Evolutionary conservation across 108 stramenopile species (phyloP).

Genomic region (Chaetoceros tenuissimus): DNA sequence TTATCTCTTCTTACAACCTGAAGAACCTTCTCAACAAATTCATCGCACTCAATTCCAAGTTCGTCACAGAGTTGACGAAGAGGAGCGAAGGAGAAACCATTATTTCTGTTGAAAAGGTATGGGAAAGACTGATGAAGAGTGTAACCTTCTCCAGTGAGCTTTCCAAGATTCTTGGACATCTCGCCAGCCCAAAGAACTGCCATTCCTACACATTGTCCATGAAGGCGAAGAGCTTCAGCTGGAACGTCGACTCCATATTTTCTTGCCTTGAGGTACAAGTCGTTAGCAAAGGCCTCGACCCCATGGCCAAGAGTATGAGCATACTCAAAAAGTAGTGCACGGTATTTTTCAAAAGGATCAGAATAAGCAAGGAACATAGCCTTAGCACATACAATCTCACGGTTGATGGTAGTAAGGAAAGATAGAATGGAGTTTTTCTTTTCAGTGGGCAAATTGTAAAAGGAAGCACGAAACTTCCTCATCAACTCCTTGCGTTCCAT

Average conservation of each 20-base stretch:
- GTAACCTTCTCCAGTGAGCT: conserved; percentile 13
- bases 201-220: conserved; percentile 18
- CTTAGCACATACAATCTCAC: conserved; percentile 17
- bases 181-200: conserved; percentile 16
- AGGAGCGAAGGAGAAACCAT: conserved; percentile 11
- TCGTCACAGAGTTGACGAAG: conserved; percentile 10
- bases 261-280: conserved; percentile 10
- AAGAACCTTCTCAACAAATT: conserved; percentile 11
- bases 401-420: conserved; percentile 14
- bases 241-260: conserved; percentile 8
- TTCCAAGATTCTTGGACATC: conserved; percentile 14
- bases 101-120: conserved; percentile 14
- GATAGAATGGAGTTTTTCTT: conserved; percentile 4
- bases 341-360: conserved; percentile 19
- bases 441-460: conserved; percentile 4
- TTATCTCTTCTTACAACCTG: conserved; percentile 13
- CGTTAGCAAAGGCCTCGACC: conserved; percentile 15
- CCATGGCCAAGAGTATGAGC: conserved; percentile 17
- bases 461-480: conserved; percentile 6
- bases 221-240: conserved; percentile 8
- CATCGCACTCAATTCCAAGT: conserved; percentile 8
- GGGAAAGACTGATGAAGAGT: conserved; percentile 12
- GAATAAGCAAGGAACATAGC: conserved; percentile 22
- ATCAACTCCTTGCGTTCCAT: conserved; percentile 6
- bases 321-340: conserved; percentile 15